Base-by-base conservation (phyloP, 805 yeast species). In the Pichia exigua region DNA sequence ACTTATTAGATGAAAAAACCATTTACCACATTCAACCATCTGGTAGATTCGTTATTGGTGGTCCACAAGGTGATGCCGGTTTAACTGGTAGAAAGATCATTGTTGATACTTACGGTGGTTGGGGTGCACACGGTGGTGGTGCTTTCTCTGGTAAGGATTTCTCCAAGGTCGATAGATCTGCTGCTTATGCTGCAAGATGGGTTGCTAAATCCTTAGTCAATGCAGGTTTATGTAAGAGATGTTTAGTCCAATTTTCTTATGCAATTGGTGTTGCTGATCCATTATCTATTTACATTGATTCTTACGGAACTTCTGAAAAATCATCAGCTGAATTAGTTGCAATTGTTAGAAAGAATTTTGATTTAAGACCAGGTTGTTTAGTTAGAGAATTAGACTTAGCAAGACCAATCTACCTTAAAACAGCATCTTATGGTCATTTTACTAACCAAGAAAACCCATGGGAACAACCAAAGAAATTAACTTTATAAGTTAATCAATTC, bases 71-170 rank as follows among this genome's bases (percentile, higher is more conserved):
- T 83, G 99, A 94, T 73, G 99, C 99, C 61, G 99, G 99, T 81
- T 79, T 94, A 70, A 94, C 99, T 63, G 99, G 99, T 74, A 89
- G 99, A 80, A 94, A 94, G 81, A 94, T 94, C 74, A 94, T 94
- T 67, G 99, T 94, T 71, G 99, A 94, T 76, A 95, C 99, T 60
- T 94, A 94, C 78, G 99, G 99, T 79, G 99, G 99, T 68, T 95
- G 99, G 95, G 97, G 99, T 76, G 98, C 99, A 68, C 99, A 94
- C 81, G 99, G 99, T 77, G 99, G 99, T 81, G 99, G 99, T 81
- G 99, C 99, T 60, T 94, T 94, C 90, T 87, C 96, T 59, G 99
- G 99, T 75, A 94, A 94, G 82, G 99, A 94, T 76, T 94, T 88
- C 87, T 89, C 97, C 73, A 94, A 94, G 82, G 99, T 94, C 68